Conservation (phyloP, 2,329 filamentous ascomycete genomes). For the Penicillium sp. region DNA sequence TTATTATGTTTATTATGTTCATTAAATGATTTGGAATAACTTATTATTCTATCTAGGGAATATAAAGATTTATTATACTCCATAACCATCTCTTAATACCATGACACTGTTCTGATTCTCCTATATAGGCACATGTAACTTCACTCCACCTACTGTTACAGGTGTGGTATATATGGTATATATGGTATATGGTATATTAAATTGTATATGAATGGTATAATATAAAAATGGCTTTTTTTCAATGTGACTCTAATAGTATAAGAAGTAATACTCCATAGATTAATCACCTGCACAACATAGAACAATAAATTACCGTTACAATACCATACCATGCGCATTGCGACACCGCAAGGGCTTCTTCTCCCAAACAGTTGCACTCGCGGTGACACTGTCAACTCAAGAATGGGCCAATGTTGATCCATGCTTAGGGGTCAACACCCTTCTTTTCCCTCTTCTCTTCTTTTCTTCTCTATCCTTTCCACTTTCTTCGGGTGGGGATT, state of each 20-base stretch:
- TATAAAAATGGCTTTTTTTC: background rate
- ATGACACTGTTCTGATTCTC: background rate
- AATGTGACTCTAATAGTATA: background rate
- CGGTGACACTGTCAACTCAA: slow-evolving; percentile 25
- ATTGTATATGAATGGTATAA: too few species aligned
- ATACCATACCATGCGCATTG: slow-evolving; percentile 18
- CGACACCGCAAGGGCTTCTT: slow-evolving; percentile 28
- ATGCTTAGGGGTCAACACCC: slow-evolving; percentile 18
- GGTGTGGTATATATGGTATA: background rate
- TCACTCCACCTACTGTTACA: background rate
- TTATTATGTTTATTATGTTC: background rate
- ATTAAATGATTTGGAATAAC: background rate
- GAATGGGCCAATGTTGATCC: slow-evolving; percentile 33
- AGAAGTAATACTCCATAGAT: background rate
- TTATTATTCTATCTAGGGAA: background rate
- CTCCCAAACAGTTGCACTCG: slow-evolving; percentile 21
- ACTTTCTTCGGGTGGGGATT: slow-evolving; percentile 13
- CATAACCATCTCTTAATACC: background rate
- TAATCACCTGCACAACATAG: background rate
- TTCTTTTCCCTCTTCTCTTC: background rate
- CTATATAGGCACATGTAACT: background rate
- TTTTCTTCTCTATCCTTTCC: background rate
- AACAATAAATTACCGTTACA: slow-evolving; percentile 13
- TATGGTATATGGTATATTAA: background rate
- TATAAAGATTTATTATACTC: background rate